Percentiles rank a stretch among this genome's conserved stretches.
These are phyloP conservation scores for Paraphoma chrysanthemicola DNA, from an alignment of 2,329 filamentous ascomycete genomes.

Conservation along the genomic window DNA sequence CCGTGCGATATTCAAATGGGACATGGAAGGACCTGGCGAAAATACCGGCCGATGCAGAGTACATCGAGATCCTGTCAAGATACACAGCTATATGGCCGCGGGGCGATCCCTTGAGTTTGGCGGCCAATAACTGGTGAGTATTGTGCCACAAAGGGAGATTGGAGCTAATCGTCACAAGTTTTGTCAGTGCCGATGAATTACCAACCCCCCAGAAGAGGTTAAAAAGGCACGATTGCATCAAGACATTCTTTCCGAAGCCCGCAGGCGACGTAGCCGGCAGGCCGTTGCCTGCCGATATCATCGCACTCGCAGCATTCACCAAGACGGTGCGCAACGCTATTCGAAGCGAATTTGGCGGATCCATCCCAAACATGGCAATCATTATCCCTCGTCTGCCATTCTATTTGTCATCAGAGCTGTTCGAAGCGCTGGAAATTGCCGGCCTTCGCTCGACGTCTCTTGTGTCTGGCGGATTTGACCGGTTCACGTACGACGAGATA, in stretches of 20 bases:
- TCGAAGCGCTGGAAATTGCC: slow-evolving; percentile 21
- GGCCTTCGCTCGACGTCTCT: slow-evolving; percentile 16
- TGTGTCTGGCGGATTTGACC: not conserved
- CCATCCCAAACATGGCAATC: slow-evolving; percentile 21
- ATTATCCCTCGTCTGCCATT: slow-evolving; percentile 19
- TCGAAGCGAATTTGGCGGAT: slow-evolving; percentile 17
- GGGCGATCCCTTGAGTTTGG: not conserved
- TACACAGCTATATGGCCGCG: slow-evolving; percentile 5
- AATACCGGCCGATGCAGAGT: slow-evolving; percentile 29
- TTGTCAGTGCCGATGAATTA: slow-evolving; percentile 9
- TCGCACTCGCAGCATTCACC: slow-evolving; percentile 23
- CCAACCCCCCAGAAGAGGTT: not conserved
- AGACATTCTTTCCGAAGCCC: not conserved
- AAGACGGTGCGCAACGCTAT: slow-evolving; percentile 19
- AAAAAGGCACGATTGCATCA: not conserved
- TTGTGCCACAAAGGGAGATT: no score
- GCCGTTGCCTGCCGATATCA: slow-evolving; percentile 20
- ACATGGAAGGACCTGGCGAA: slow-evolving; percentile 27
- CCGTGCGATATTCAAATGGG: slow-evolving; percentile 31
- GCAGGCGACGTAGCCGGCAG: slow-evolving; percentile 9
- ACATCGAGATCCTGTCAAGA: slow-evolving; percentile 30
- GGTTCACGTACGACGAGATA: slow-evolving; percentile 19
- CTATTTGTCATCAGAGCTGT: slow-evolving; percentile 19
- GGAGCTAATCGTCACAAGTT: not conserved
- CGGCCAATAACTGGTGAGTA: not conserved